Conservation (phyloP, 768 basidiomycete genomes). For the Lentinula raphanica region DNA sequence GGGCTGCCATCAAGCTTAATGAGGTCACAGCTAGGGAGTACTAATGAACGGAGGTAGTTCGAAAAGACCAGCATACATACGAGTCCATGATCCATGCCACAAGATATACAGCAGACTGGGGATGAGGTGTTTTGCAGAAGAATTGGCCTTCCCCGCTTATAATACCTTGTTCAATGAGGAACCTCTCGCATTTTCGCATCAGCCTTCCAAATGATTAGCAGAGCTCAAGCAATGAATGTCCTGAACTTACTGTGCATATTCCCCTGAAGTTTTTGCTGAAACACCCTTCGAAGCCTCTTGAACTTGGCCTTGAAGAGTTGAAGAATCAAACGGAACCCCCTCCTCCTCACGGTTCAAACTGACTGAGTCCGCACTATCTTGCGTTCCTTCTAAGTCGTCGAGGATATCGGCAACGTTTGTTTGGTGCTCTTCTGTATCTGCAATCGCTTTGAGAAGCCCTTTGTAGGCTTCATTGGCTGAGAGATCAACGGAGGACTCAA, state of each 20-base stretch:
- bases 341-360: no score
- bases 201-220: background rate
- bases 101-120: constrained; percentile 2
- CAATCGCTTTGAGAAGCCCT: no score
- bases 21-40: constrained; percentile 11
- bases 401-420: background rate
- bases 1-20: constrained; percentile 8
- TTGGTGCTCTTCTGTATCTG: background rate
- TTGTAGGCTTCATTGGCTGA: no score
- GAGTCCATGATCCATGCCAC: constrained; percentile 14
- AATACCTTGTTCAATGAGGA: background rate
- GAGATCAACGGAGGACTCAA: no score
- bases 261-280: background rate
- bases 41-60: background rate
- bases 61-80: background rate
- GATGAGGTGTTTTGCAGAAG: background rate
- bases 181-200: background rate
- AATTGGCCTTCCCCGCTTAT: background rate
- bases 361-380: no score
- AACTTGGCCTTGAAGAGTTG: no score
- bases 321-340: background rate
- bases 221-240: background rate
- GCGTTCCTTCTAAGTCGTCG: no score
- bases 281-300: background rate
- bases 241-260: background rate